Conservation (phyloP, 2,329 filamentous ascomycete genomes). For the Neofusicoccum sp. region DNA sequence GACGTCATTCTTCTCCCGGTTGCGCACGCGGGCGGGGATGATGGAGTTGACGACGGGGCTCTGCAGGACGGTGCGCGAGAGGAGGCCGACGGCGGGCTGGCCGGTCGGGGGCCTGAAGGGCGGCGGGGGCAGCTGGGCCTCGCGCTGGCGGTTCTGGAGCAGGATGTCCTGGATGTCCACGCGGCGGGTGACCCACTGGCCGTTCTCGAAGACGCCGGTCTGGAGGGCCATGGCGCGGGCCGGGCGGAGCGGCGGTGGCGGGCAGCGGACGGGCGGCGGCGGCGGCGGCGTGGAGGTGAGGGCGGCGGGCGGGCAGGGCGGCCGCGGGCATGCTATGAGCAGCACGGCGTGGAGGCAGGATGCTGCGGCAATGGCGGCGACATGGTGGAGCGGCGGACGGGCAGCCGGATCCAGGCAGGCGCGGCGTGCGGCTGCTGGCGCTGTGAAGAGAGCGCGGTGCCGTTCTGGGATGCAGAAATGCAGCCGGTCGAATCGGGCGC, state of each 20-base stretch:
- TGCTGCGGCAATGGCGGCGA: constrained; percentile 19
- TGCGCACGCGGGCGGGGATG: constrained; percentile 76
- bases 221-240: constrained; percentile 25
- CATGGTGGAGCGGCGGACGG: constrained; percentile 18
- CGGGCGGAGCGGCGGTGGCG: background rate
- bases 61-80: constrained; percentile 76
- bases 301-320: background rate
- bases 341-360: background rate
- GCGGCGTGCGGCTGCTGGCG: background rate
- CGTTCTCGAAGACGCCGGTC: constrained; percentile 32
- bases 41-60: constrained; percentile 78
- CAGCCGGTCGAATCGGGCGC: constrained; percentile 11
- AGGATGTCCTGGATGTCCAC: constrained; percentile 48
- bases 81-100: constrained; percentile 65
- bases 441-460: constrained; percentile 12
- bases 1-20: constrained; percentile 73
- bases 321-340: constrained; percentile 7
- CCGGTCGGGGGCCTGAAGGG: constrained; percentile 31
- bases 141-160: constrained; percentile 23
- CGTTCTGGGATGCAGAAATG: constrained; percentile 17
- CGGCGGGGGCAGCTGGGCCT: constrained; percentile 31
- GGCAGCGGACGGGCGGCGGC: background rate
- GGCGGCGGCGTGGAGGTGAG: background rate
- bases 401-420: constrained; percentile 9
- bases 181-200: constrained; percentile 38